Evolutionary conservation across 352 stramenopile species (phyloP).

Genomic region (Albugo candida): DNA sequence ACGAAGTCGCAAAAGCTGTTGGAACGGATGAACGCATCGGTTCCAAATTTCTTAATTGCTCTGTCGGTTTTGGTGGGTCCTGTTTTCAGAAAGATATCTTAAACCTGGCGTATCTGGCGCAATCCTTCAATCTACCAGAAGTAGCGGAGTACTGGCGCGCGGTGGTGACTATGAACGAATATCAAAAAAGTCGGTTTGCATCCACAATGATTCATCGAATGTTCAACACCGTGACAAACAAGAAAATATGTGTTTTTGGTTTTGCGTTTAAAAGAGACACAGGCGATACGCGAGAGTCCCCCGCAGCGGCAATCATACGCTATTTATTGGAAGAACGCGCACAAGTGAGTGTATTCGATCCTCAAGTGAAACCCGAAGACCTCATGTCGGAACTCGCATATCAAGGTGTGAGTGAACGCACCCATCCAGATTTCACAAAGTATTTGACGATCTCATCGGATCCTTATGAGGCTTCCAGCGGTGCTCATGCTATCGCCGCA

Average conservation of each 20-base stretch:
- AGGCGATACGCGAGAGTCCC: conserved; percentile 96
- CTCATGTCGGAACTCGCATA: conserved; percentile 63
- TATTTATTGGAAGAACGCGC: conserved; percentile 92
- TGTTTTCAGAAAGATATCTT: conserved; percentile 99
- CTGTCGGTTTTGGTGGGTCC: conserved; percentile 96
- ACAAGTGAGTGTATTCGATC: conserved; percentile 94
- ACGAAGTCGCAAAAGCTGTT: conserved; percentile 93
- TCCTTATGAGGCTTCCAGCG: conserved; percentile 83
- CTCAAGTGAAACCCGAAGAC: conserved; percentile 94
- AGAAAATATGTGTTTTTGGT: conserved; percentile 98
- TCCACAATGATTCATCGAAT: conserved; percentile 95
- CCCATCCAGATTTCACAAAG: conserved; percentile 77
- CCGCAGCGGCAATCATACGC: conserved; percentile 93
- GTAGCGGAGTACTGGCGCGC: conserved; percentile 98
- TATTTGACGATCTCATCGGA: conserved; percentile 46
- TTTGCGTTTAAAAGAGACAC: conserved; percentile 99
- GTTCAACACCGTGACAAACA: conserved; percentile 99
- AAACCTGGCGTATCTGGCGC: conserved; percentile 98
- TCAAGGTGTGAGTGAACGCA: conserved; percentile 80
- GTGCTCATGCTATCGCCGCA: conserved; percentile 84
- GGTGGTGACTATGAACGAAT: conserved; percentile 99
- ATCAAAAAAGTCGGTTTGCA: conserved; percentile 98
- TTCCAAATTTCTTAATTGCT: conserved; percentile 94
- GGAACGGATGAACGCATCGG: conserved; percentile 97
- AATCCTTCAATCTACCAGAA: conserved; percentile 94